A percentile compares a stretch with the other conserved stretches of the same genome.
Evolutionary conservation across 2,329 filamentous ascomycete species (phyloP).

Genomic region (Apiospora sp.): DNA sequence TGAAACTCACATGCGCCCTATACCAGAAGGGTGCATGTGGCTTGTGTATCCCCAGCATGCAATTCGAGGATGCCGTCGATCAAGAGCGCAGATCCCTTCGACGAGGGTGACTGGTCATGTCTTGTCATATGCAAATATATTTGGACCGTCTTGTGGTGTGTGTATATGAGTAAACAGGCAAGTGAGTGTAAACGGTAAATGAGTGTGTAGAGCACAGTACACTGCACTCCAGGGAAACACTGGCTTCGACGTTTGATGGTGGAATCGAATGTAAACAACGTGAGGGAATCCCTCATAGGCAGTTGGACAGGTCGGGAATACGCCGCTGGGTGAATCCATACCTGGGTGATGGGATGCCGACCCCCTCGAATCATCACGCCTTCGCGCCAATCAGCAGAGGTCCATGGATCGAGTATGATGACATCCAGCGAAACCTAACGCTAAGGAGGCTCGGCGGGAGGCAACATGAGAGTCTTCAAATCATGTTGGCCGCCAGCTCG

Average conservation of each 20-base stretch:
- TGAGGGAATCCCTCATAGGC: neutral
- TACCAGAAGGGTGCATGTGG: constrained; percentile 1
- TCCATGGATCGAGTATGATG: neutral
- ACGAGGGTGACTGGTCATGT: constrained; percentile 8
- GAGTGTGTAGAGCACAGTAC: neutral
- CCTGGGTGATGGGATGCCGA: constrained; percentile 2
- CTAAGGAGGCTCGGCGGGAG: constrained; percentile 11
- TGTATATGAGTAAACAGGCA: neutral
- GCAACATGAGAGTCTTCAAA: neutral
- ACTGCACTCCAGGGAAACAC: neutral
- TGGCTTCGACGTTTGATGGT: neutral
- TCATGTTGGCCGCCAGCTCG: neutral
- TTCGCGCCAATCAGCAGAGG: constrained; percentile 2
- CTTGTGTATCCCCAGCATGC: constrained; percentile 14
- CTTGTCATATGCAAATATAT: constrained; percentile 8
- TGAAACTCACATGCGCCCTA: constrained; percentile 13
- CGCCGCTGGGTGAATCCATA: neutral
- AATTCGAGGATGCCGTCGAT: constrained; percentile 14
- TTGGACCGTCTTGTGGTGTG: neutral
- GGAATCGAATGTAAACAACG: neutral
- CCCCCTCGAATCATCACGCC: constrained; percentile 4
- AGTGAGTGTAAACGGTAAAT: neutral
- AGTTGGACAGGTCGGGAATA: neutral
- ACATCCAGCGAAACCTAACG: constrained; percentile 18
- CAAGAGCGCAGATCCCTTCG: neutral